A percentile compares a stretch with the other conserved stretches of the same genome.
Conservation (phyloP, 2,329 filamentous ascomycete genomes). For the Ceratocystis lukuohia region DNA sequence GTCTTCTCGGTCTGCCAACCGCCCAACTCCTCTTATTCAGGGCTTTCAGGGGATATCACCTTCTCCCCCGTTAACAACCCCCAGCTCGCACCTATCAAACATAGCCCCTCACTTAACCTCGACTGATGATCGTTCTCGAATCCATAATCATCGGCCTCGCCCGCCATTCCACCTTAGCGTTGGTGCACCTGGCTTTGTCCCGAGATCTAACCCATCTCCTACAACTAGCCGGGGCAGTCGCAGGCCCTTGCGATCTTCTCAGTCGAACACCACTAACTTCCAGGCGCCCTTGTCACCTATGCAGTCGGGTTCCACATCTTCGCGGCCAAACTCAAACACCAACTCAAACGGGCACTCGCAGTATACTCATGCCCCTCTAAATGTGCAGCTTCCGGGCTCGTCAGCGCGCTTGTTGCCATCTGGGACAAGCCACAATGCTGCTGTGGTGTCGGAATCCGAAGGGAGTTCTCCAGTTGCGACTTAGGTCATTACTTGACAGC, state of each 20-base stretch:
- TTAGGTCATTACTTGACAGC: not conserved
- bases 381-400: not conserved
- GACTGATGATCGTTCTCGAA: not conserved
- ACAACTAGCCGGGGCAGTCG: not conserved
- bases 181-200: slow-evolving; percentile 1
- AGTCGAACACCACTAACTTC: not conserved
- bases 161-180: slow-evolving; percentile 7
- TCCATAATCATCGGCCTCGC: not conserved
- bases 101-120: not conserved
- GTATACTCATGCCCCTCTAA: slow-evolving; percentile 6
- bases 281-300: not conserved
- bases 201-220: not conserved
- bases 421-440: not conserved
- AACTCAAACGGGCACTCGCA: not conserved
- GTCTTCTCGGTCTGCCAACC: not conserved
- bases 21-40: slow-evolving; percentile 3
- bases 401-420: not conserved
- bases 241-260: not conserved
- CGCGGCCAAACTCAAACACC: not conserved
- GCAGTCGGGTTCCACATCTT: not conserved
- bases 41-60: slow-evolving; percentile 1
- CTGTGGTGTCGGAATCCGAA: not conserved
- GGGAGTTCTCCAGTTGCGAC: not conserved
- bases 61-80: not conserved
- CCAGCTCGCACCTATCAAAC: not conserved